Percentiles rank a stretch among this genome's conserved stretches.
Evolutionary conservation across 257 asterid species (phyloP).

Genomic region (Salvia rosmarinus): DNA sequence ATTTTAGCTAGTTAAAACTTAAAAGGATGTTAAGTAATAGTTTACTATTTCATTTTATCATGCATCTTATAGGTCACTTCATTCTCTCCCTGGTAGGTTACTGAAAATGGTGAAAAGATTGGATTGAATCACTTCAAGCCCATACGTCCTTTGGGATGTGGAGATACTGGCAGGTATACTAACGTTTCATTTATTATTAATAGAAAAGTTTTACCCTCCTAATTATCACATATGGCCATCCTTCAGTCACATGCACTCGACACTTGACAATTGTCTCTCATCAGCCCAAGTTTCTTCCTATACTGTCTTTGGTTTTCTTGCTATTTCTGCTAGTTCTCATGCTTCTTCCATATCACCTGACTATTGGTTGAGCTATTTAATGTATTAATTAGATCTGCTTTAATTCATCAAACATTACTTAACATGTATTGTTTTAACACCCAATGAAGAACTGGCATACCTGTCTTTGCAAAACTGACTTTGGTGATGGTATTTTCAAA

Average conservation of each 20-base stretch:
- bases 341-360: too few relatives aligned
- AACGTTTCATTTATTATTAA: neutral
- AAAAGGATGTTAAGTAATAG: neutral
- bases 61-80: slow-evolving; percentile 28
- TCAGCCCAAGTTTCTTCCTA: neutral
- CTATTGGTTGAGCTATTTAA: too few relatives aligned
- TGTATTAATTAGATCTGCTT: too few relatives aligned
- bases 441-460: neutral
- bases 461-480: neutral
- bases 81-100: slow-evolving; percentile 53
- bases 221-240: slow-evolving; percentile 6
- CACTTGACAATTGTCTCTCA: slow-evolving; percentile 3
- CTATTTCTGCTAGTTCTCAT: too few relatives aligned
- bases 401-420: too few relatives aligned
- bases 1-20: too few relatives aligned
- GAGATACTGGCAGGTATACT: slow-evolving; percentile 95
- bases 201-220: slow-evolving; percentile 3
- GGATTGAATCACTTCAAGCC: slow-evolving; percentile 93
- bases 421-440: too few relatives aligned
- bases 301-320: too few relatives aligned
- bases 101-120: slow-evolving; percentile 67
- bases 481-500: too few relatives aligned
- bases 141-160: slow-evolving; percentile 92
- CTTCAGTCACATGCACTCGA: neutral
- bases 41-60: neutral